Conservation (phyloP, 2,329 filamentous ascomycete genomes). For the Trichoderma guizhouense region DNA sequence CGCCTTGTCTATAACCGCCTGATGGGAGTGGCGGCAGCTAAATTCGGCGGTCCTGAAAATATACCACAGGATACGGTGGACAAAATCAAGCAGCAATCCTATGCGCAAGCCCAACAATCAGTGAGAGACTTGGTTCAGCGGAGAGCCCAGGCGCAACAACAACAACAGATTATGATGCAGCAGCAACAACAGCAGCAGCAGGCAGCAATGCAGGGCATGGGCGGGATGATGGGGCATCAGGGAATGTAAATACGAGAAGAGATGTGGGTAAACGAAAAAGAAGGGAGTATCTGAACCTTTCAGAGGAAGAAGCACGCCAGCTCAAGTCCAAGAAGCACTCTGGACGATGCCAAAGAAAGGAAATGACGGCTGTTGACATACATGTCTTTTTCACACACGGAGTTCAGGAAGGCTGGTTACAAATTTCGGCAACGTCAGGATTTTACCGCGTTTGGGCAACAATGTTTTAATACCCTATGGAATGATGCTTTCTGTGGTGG, state of each 20-base stretch:
- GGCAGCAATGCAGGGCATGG: conserved; percentile 50
- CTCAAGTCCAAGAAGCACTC: neutral
- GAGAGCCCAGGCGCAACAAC: conserved; percentile 38
- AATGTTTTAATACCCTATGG: conserved; percentile 32
- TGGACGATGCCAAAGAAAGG: neutral
- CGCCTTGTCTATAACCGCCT: conserved; percentile 39
- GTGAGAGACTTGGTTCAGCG: conserved; percentile 34
- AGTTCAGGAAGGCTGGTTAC: conserved; percentile 10
- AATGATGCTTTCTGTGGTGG: conserved; percentile 25
- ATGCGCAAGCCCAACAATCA: conserved; percentile 36
- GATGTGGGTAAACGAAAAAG: neutral
- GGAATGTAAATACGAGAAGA: conserved; percentile 37
- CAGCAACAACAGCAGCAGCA: conserved; percentile 39
- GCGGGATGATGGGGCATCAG: conserved; percentile 52
- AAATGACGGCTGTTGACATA: neutral
- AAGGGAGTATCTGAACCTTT: conserved; percentile 15
- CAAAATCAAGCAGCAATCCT: conserved; percentile 43
- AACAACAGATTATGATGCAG: conserved; percentile 36
- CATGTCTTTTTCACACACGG: conserved; percentile 1
- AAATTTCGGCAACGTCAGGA: conserved; percentile 14
- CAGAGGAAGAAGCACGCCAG: neutral
- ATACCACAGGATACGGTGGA: conserved; percentile 47
- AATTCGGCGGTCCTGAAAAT: conserved; percentile 41
- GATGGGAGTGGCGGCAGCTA: conserved; percentile 32
- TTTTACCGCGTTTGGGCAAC: conserved; percentile 23